phyloP scores from a whole-genome alignment of 2,329 filamentous ascomycete genomes.

The Fusarium verrucosum region DNA sequence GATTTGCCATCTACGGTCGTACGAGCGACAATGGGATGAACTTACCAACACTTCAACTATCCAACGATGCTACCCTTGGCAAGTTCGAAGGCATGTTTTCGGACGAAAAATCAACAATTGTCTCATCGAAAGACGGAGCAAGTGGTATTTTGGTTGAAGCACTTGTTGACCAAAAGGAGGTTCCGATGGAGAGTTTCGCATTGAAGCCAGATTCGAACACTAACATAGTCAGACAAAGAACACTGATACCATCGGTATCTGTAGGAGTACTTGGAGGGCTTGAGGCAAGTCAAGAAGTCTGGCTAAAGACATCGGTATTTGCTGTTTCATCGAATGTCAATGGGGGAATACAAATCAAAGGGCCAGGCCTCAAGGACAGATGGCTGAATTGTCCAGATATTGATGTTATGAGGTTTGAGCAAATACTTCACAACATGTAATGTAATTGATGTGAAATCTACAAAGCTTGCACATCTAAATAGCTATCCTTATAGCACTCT shows the following conservation, averaged over 20 bases:
- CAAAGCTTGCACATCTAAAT: too few relatives aligned
- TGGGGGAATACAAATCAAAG: accelerated
- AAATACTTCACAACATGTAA: background rate
- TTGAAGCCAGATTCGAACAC: conserved; percentile 38
- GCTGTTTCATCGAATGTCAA: conserved; percentile 2
- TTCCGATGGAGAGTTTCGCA: background rate
- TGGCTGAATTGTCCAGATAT: conserved; percentile 6
- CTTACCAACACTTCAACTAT: background rate
- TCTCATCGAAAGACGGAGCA: conserved; percentile 9
- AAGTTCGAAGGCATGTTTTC: conserved; percentile 3
- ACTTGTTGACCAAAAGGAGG: accelerated
- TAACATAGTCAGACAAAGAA: conserved; percentile 25
- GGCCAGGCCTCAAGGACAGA: background rate
- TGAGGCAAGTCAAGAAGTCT: background rate
- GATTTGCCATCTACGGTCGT: conserved; percentile 29
- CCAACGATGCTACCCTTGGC: background rate
- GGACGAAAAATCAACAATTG: background rate
- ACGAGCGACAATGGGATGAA: conserved; percentile 14
- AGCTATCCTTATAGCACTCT: too few relatives aligned
- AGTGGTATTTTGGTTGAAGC: conserved; percentile 15
- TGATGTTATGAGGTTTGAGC: background rate
- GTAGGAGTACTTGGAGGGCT: background rate
- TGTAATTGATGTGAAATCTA: too few relatives aligned
- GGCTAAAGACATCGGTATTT: conserved; percentile 13
- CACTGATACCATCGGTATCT: conserved; percentile 21